These are phyloP conservation scores for Exserohilum rostratum DNA, from an alignment of 2,329 filamentous ascomycete genomes.

Conservation along the genomic window DNA sequence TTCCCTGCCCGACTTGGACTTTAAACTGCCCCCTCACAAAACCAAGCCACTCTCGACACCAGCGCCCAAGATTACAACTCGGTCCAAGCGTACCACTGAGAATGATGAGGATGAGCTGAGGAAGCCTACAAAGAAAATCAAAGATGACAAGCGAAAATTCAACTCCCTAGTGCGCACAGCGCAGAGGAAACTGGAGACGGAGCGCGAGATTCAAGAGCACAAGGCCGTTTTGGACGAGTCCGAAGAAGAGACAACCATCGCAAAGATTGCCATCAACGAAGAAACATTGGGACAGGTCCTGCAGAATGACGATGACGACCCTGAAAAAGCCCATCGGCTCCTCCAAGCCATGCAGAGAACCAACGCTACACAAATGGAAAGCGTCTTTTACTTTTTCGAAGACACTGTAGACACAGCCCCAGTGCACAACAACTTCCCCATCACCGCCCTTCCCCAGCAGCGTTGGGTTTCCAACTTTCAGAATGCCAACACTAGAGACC, in stretches of 20 bases:
- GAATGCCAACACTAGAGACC: slow-evolving; percentile 38
- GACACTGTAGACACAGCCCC: slow-evolving; percentile 11
- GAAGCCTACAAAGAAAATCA: slow-evolving; percentile 24
- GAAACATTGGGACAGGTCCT: slow-evolving; percentile 33
- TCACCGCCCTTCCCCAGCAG: slow-evolving; percentile 37
- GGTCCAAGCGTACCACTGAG: slow-evolving; percentile 15
- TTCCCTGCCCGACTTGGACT: slow-evolving; percentile 57
- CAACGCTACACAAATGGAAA: slow-evolving; percentile 61
- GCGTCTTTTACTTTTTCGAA: slow-evolving; percentile 62
- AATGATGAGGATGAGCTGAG: slow-evolving; percentile 27
- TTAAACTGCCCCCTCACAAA: slow-evolving; percentile 23
- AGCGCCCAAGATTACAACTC: slow-evolving; percentile 11
- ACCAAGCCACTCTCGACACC: slow-evolving; percentile 14
- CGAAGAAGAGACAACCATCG: slow-evolving; percentile 15
- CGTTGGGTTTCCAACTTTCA: slow-evolving; percentile 42
- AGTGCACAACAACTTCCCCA: background rate
- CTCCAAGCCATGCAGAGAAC: slow-evolving; percentile 65
- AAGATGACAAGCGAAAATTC: slow-evolving; percentile 27
- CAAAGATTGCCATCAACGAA: slow-evolving; percentile 27
- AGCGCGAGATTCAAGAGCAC: slow-evolving; percentile 32
- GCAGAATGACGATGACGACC: slow-evolving; percentile 77
- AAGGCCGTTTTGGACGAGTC: slow-evolving; percentile 35
- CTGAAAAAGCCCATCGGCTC: slow-evolving; percentile 64
- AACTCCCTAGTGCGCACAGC: slow-evolving; percentile 31
- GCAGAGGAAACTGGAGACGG: slow-evolving; percentile 30